Evolutionary conservation across 306 rosid genomes (phyloP), one percentile per base, ranked within the genome.

Genomic region (Potentilla sterilis): DNA sequence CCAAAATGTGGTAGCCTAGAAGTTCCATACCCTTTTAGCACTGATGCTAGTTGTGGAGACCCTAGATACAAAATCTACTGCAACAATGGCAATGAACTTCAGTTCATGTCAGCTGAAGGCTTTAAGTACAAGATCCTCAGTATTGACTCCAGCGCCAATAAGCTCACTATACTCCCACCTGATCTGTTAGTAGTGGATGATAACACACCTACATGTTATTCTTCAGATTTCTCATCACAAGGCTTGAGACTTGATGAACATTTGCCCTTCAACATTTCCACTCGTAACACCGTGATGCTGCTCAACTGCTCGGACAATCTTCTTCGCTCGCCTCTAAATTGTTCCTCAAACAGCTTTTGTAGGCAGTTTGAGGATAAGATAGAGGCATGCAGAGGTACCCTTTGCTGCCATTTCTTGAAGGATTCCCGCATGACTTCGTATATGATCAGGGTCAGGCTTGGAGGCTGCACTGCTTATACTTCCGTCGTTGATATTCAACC

Each of bases 21-120:
- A 77, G 94, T 91, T 64, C 98, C 98, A 63, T 88, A 79, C 78
- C 97, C 98, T 22, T 89, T 94, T 0, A 91, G 97, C 89, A 89
- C 91, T 19, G 77, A 73, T 7, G 87, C 79, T 2, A 51, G 70
- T 38, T 94, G 96, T 37, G 98, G 98, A 42, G 85, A 91, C 67
- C 59, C 86, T 6, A 87, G 84, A 52, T 91, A 94, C 84, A 86
- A 48, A 82, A 15, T 94, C 51, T 80, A 84, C 67, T 94, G 97
- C 85, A 86, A 42, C 54, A 42, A 58, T 55, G 76, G 67, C 72
- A 46, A 85, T 55, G 85, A 62, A 52, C 87, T 94, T 64, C 83
- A 85, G 81, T 90, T 94, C 87, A 59, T 84, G 72, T 91, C 98
- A 75, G 85, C 85, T 5, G 47, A 67, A 78, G 89, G 88, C 4